Base-by-base conservation (phyloP, 176 grass and related monocot genomes). In the Bonia amplexicaulis region DNA sequence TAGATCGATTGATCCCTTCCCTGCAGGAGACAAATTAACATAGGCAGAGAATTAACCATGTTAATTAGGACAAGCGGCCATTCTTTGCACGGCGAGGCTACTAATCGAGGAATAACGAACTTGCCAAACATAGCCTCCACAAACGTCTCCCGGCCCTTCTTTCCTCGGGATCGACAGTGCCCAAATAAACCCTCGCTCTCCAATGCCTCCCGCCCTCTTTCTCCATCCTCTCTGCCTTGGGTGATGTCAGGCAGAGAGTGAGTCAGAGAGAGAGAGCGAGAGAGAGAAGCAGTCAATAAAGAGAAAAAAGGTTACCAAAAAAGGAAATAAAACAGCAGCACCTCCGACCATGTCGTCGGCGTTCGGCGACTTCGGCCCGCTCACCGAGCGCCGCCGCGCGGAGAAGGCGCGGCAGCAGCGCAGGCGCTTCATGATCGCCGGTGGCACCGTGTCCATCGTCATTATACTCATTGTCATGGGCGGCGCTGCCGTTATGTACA, bases 281-380 rank as follows among this genome's bases (percentile, higher is more conserved):
- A 85, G 48, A 69, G 57, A 81, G 74, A 60, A 83, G 84, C 29
- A 46, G 78, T 57, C 40, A 68, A 59, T 61, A 59, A 74, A 79
- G 70, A 31, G 14, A 47, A 58, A 17, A 67, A 67, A 67, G 23
- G 41, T 26, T 45, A 19, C 42, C 12, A 46, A 82, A 11, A 29
- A 55, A 25, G 5, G 23, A 19, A 49, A 19, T 55, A 51, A 46
- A 37, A 62, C 29, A 42, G 15, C 22, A 66, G 55, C 37, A 40
- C 53, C 37, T 44, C 63, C 74, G 79, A 64, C 75, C 82, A 88
- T 71, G 39, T 92, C 90, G 87, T 92, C 93, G 47, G 91, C 93
- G 76, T 98, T 95, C 71, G 92, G 88, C 76, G 93, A 95, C 73
- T 93, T 95, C 48, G 93, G 91, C 15, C 91, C 89, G 35, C 85